These are phyloP conservation scores for Phyllosticta paracitricarpa DNA, from an alignment of 2,329 filamentous ascomycete genomes.

Conservation along the genomic window DNA sequence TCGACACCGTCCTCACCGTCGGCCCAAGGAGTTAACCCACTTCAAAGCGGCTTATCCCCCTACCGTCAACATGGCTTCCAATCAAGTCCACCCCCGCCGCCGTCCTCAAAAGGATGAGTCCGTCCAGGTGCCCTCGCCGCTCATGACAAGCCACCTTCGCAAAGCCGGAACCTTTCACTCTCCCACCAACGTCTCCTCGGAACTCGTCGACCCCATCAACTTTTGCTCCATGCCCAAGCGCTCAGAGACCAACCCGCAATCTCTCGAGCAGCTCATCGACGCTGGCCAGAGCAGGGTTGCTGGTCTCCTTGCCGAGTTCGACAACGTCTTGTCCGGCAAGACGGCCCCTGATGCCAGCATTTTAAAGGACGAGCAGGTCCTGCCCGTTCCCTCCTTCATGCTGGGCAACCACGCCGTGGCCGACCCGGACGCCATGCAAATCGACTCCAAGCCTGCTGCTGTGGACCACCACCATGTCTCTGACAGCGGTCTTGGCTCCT, in stretches of 20 bases:
- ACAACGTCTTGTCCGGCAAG: slow-evolving; percentile 32
- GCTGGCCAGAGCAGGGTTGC: slow-evolving; percentile 35
- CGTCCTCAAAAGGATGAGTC: slow-evolving; percentile 30
- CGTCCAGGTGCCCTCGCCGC: slow-evolving; percentile 17
- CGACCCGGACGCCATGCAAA: slow-evolving; percentile 27
- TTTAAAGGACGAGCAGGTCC: slow-evolving; percentile 38
- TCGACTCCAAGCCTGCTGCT: slow-evolving; percentile 31
- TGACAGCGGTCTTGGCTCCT: slow-evolving; percentile 82
- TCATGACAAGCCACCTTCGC: slow-evolving; percentile 32
- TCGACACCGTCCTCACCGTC: not conserved
- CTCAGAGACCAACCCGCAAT: slow-evolving; percentile 39
- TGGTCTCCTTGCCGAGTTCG: slow-evolving; percentile 35
- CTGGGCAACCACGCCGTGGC: slow-evolving; percentile 26
- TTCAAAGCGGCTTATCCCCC: not conserved
- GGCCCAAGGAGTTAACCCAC: not conserved
- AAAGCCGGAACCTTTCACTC: slow-evolving; percentile 41
- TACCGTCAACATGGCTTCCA: slow-evolving; percentile 24
- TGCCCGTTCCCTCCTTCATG: slow-evolving; percentile 38
- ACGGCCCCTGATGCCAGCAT: slow-evolving; percentile 25
- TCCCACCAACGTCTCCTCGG: slow-evolving; percentile 26
- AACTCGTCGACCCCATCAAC: slow-evolving; percentile 30
- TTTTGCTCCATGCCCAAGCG: slow-evolving; percentile 34
- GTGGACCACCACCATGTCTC: slow-evolving; percentile 56
- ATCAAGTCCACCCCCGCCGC: slow-evolving; percentile 35
- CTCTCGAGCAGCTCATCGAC: slow-evolving; percentile 38